Evolutionary conservation across 1,139 yeast genomes (phyloP), one percentile per base, ranked within the genome.

Genomic region (Magnusiomyces suaveolens): DNA sequence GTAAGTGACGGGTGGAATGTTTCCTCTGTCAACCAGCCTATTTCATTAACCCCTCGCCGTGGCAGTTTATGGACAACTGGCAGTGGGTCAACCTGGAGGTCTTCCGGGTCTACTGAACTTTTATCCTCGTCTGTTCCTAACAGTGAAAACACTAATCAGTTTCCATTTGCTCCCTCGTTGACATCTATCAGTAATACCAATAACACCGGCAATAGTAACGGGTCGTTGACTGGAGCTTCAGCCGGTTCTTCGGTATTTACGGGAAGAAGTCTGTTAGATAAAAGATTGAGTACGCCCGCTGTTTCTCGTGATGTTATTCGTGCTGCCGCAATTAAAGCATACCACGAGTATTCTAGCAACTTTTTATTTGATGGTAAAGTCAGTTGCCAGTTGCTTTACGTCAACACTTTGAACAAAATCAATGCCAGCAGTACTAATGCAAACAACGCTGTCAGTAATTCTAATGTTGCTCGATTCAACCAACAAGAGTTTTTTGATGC

Each of bases 331-430:
- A 55, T 64, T 18, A 43, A 53, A 1, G 61, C 69, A 29, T 69
- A 66, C 55, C 58, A 59, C 21, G 58, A 56, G 3, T 58, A 65
- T 18, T 55, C 59, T 4, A 41, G 52, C 24, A 64, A 64, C 14
- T 65, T 68, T 4, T 57, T 62, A 56, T 58, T 63, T 3, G 72
- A 69, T 50, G 72, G 72, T 18, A 68, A 57, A 54, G 66, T 69
- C 14, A 69, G 71, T 1, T 64, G 67, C 2, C 72, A 69, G 48
- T 63, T 64, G 18, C 41, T 36, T 36, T 36, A 36, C 16, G 18
- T 36, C 16, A 36, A 36, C 16, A 36, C 41, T 18, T n/a, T 36
- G 18, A 36, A 36, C 18, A 36, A 29, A 29, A 12, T 12, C 12
- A 12, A 29, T 6, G 33, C 33, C 33, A 29, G 12, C 12, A 29